phyloP scores from a whole-genome alignment of 1,284 basidiomycete genomes.

The Puccinia triticina region DNA sequence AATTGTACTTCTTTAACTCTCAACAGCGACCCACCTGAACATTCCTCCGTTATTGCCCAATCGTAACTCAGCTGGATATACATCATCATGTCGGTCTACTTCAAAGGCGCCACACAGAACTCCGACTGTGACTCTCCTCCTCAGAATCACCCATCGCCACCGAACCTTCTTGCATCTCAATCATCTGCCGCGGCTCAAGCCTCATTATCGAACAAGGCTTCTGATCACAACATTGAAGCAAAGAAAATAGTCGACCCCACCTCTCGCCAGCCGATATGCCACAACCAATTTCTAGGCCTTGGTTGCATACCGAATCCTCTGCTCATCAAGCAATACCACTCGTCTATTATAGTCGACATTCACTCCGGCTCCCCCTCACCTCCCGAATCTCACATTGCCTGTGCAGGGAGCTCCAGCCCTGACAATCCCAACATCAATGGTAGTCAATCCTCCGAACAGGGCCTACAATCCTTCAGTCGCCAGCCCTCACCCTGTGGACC shows the following conservation, averaged over 20 bases:
- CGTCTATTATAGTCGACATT: background rate
- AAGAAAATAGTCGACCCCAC: background rate
- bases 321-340: background rate
- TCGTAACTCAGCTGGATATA: background rate
- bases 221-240: no score
- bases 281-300: background rate
- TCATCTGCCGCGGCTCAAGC: background rate
- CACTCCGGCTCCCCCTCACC: background rate
- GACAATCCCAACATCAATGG: background rate
- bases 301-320: background rate
- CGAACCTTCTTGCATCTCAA: constrained; percentile 10
- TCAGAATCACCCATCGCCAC: background rate
- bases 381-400: background rate
- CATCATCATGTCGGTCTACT: background rate
- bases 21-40: constrained; percentile 3
- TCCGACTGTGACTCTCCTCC: background rate
- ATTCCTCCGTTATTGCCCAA: background rate
- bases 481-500: background rate
- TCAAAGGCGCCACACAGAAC: background rate
- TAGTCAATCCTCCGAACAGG: background rate
- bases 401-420: background rate
- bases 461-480: background rate
- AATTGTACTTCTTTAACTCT: constrained; percentile 7
- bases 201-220: background rate
- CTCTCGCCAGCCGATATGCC: background rate